Evolutionary conservation across 2,329 filamentous ascomycete species (phyloP), one percentile per base, ranked within the genome.

Genomic region (Sporothrix sp.): DNA sequence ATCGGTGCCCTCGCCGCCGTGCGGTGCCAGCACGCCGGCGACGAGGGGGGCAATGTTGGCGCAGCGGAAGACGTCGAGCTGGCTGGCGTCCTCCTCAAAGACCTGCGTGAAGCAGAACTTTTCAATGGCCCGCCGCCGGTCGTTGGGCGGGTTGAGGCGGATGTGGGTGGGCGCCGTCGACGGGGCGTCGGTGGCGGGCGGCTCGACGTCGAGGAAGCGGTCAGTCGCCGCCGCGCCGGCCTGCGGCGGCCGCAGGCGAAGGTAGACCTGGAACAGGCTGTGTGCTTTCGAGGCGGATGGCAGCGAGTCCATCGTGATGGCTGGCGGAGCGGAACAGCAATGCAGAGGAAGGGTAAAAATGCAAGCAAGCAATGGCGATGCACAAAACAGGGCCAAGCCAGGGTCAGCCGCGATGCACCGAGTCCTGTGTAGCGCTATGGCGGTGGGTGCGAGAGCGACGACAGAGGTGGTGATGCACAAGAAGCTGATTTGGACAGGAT

Each of bases 51-150:
- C 70, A 39, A 95, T 79, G 21, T 84, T 84, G 0, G 85, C 87
- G 61, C 83, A 83, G 57, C 87, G 77, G 63, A 98, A 96, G 9
- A 98, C 69, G 61, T 96, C 88, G 25, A 93, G 72, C 63, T 98
- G 93, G 7, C 78, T 79, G 2, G 88, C 82, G 60, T 85, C 75
- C 62, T 97, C 90, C 59, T 94, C 85, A 59, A 97, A 96, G 1
- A 98, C 89, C 55, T 81, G 81, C 0, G 93, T 98, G 63, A 98
- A 98, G 2, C 84, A 87, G 64, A 97, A 98, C 63, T 85, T 88
- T 66, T 98, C 93, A 32, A 96, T 81, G 1, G 90, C 89, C 40
- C 90, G 81, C 58, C 91, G 87, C 51, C 91, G 79, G 55, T 96
- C 91, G 56, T 82, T 85, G 2, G 88, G 86, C 1, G 90, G 89